Base-by-base conservation (phyloP, 2,329 filamentous ascomycete genomes). In the Nemania sp. region DNA sequence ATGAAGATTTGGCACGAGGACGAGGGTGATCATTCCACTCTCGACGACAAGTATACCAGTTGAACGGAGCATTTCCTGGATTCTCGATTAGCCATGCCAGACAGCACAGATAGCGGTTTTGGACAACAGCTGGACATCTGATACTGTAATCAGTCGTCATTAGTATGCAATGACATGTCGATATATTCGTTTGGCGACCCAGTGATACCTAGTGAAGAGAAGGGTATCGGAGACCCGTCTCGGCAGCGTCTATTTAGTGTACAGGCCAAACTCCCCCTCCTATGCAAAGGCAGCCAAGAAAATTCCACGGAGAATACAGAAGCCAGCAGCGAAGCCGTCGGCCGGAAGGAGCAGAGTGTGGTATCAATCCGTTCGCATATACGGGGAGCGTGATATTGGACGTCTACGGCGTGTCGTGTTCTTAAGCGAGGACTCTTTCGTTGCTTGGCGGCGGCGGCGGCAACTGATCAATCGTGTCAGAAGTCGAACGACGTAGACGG, bases 1-100 rank as follows among this genome's bases (percentile, higher is more conserved):
- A 84, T 87, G 71, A 82, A 83, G 56, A 81, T 89, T 1, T 89
- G 86, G 77, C 77, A 81, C 52, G 80, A 83, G 57, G 64, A 68
- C 11, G 58, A 64, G 17, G 59, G 57, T 21, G 29, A 2, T 34
- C 18, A 21, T 46, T 51, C 40, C 17, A 7, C 50, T 39, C 34
- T 42, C 17, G 59, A 62, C n/a, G 64, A 63, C 42, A 54, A 50
- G 42, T 63, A 48, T 18, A 40, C 5, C n/a, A 42, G 15, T 49
- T 57, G 45, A 53, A 35, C 21, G 5, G 11, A 43, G 42, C 35
- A 50, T 10, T 18, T 15, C 39, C 37, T 60, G 47, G 47, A 43
- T 21, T 20, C 34, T 50, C 3, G 42, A 56, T 65, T 54, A 65
- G 57, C 56, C 20, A 49, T 53, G 35, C 13, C 54, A 18, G 35